Conservation (phyloP, 176 grass and related monocot species). For the Saccharum officinarum region DNA sequence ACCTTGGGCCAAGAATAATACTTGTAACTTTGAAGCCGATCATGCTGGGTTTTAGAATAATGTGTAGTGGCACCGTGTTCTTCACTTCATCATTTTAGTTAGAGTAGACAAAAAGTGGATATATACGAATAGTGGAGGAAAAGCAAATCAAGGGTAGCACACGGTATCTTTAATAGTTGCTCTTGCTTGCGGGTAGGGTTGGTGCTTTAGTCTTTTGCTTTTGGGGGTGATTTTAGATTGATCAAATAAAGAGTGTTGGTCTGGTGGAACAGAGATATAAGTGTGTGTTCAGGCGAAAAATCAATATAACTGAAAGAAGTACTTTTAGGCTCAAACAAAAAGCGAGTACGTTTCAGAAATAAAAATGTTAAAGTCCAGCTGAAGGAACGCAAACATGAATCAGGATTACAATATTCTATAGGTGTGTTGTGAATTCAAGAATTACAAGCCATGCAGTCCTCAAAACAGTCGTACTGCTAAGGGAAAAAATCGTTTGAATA, state of each 20-base stretch:
- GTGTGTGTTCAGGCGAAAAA: background rate
- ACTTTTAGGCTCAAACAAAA: background rate
- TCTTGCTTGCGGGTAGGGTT: slow-evolving; percentile 23
- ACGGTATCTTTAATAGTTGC: slow-evolving; percentile 17
- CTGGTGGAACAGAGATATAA: background rate
- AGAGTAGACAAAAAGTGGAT: slow-evolving; percentile 11
- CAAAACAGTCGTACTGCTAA: background rate
- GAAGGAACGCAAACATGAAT: background rate
- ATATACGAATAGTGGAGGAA: slow-evolving; percentile 31
- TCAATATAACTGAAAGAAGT: background rate
- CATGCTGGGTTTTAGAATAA: slow-evolving; percentile 19
- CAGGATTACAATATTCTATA: background rate
- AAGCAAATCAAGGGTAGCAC: slow-evolving; percentile 35
- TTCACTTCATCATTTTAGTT: background rate
- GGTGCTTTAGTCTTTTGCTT: slow-evolving; percentile 41
- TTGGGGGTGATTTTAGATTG: slow-evolving; percentile 19
- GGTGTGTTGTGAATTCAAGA: background rate
- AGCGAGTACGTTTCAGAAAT: background rate
- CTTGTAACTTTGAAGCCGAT: slow-evolving; percentile 27
- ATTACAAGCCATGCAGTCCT: background rate
- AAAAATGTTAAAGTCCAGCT: background rate
- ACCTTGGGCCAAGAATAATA: background rate
- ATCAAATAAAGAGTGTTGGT: background rate
- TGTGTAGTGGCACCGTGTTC: slow-evolving; percentile 5
- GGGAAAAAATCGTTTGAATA: background rate